Percentiles rank a stretch among this genome's conserved stretches.
These are phyloP conservation scores for Lecanosticta acicola DNA, from an alignment of 2,329 filamentous ascomycete genomes.

Conservation along the genomic window DNA sequence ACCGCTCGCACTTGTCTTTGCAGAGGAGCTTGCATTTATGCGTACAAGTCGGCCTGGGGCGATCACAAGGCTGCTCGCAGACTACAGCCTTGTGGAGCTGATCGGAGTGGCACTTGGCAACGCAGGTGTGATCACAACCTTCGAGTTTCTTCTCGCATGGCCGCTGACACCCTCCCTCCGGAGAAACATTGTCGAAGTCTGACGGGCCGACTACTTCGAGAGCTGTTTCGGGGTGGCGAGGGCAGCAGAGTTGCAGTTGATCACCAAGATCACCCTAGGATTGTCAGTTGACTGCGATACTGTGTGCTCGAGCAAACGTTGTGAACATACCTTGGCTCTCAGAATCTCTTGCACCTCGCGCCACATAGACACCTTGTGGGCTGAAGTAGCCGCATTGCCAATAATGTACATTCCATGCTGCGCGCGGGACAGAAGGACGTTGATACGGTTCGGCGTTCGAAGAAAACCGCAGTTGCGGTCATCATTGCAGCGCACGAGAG, in stretches of 20 bases:
- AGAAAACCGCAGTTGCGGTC: constrained; percentile 57
- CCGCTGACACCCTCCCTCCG: constrained; percentile 57
- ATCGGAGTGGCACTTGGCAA: constrained; percentile 42
- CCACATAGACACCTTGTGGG: constrained; percentile 61
- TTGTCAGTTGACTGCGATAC: too few species aligned
- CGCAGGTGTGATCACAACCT: constrained; percentile 46
- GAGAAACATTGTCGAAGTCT: constrained; percentile 51
- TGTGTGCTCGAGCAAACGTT: background rate
- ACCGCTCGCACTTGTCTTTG: constrained; percentile 37
- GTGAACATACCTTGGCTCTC: constrained; percentile 15
- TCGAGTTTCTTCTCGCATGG: constrained; percentile 43
- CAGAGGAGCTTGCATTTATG: constrained; percentile 41
- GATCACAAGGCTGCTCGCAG: constrained; percentile 39
- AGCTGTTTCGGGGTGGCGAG: constrained; percentile 51
- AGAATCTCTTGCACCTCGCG: constrained; percentile 52
- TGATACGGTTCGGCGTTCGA: constrained; percentile 61
- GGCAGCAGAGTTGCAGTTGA: constrained; percentile 52
- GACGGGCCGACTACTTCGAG: constrained; percentile 51
- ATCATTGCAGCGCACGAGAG: constrained; percentile 65
- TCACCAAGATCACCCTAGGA: constrained; percentile 48
- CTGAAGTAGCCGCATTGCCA: constrained; percentile 49
- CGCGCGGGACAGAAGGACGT: constrained; percentile 62
- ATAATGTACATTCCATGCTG: constrained; percentile 68
- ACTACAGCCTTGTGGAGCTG: constrained; percentile 38
- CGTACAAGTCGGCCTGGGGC: constrained; percentile 34